Conservation (phyloP, 371 early-diverging fungal species). For the Mucor circinelloides region DNA sequence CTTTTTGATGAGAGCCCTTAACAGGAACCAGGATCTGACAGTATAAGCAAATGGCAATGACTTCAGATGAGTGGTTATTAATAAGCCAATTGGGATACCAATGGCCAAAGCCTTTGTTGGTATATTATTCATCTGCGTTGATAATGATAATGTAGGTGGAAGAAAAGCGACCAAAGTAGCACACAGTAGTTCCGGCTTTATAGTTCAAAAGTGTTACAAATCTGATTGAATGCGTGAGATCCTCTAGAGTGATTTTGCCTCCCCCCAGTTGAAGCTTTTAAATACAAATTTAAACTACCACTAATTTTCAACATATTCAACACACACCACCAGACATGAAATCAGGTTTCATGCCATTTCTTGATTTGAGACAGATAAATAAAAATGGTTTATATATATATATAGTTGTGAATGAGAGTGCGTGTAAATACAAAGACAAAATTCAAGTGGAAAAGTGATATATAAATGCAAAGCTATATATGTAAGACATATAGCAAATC, state of each 20-base stretch:
- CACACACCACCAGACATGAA: too few relatives aligned
- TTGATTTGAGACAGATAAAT: background rate
- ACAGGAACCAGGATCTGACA: conserved; percentile 38
- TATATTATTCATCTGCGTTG: background rate
- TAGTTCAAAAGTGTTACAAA: background rate
- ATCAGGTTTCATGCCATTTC: background rate
- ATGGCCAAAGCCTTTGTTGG: conserved; percentile 6
- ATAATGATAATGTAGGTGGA: background rate
- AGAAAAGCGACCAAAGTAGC: background rate
- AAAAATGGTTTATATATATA: background rate
- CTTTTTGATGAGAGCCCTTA: conserved; percentile 30
- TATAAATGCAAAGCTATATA: background rate
- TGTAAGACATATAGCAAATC: background rate
- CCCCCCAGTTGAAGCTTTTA: too few relatives aligned
- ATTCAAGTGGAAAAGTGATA: background rate
- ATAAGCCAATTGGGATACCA: conserved; percentile 17
- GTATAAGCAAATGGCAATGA: conserved; percentile 44
- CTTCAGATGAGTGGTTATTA: conserved; percentile 32
- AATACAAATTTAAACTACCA: too few relatives aligned
- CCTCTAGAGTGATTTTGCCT: too few relatives aligned
- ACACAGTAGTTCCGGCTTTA: background rate
- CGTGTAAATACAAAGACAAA: background rate
- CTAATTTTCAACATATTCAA: too few relatives aligned
- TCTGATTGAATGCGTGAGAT: background rate
- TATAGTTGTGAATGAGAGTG: background rate